A percentile compares a stretch with the other conserved stretches of the same genome.
phyloP scores from a whole-genome alignment of 768 basidiomycete species.

The Boletus pseudopeckii region DNA sequence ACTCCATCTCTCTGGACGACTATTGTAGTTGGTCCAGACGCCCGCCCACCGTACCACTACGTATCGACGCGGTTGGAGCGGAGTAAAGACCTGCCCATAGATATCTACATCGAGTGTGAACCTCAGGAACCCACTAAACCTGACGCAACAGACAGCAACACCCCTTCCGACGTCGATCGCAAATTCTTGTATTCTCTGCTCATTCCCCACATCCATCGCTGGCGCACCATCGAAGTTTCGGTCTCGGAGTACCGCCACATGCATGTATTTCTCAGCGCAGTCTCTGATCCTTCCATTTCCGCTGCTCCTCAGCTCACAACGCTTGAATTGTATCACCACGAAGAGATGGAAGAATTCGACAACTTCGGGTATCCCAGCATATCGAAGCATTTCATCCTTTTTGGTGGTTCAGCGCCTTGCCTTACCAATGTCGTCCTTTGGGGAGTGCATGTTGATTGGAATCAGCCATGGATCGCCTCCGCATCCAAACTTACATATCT shows the following conservation, averaged over 20 bases:
- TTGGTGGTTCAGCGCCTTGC: conserved; percentile 52
- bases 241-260: conserved; percentile 48
- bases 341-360: conserved; percentile 38
- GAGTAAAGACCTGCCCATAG: conserved; percentile 51
- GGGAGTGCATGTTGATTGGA: conserved; percentile 74
- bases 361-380: conserved; percentile 23
- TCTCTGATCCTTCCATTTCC: conserved; percentile 38
- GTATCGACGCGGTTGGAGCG: conserved; percentile 48
- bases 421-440: conserved; percentile 51
- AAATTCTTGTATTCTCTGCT: conserved; percentile 35
- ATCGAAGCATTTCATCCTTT: conserved; percentile 43
- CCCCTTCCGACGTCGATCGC: conserved; percentile 23
- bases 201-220: conserved; percentile 50
- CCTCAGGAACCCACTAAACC: conserved; percentile 24
- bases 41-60: conserved; percentile 42
- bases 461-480: conserved; percentile 33
- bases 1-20: conserved; percentile 56
- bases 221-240: conserved; percentile 48
- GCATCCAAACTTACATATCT: conserved; percentile 42
- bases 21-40: conserved; percentile 26
- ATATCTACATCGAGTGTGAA: conserved; percentile 48
- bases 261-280: conserved; percentile 38
- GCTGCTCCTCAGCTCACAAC: conserved; percentile 52
- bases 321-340: conserved; percentile 55
- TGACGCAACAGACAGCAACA: conserved; percentile 22